Conservation (phyloP, 2,329 filamentous ascomycete genomes). For the Epichloe scottii region DNA sequence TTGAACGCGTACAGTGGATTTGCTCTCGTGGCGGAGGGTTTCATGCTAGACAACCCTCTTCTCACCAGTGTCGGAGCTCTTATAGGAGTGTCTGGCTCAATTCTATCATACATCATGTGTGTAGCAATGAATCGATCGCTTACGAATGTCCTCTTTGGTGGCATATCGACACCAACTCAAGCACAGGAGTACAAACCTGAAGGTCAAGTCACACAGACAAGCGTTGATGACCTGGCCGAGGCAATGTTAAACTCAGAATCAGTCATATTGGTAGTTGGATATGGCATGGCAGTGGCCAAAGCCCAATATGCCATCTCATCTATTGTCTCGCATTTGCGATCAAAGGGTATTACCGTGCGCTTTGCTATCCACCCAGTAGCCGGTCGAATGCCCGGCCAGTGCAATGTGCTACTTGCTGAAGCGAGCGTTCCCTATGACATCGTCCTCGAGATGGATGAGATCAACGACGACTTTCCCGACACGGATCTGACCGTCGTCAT, state of each 20-base stretch:
- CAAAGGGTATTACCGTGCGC: constrained; percentile 66
- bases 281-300: constrained; percentile 90
- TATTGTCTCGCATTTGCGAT: constrained; percentile 62
- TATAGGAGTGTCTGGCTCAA: constrained; percentile 80
- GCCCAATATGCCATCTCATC: constrained; percentile 84
- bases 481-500: constrained; percentile 83
- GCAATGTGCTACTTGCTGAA: constrained; percentile 81
- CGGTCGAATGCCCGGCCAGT: constrained; percentile 85
- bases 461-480: constrained; percentile 81
- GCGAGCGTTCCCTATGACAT: constrained; percentile 85
- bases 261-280: constrained; percentile 83
- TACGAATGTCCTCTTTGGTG: constrained; percentile 82
- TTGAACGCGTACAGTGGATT: constrained; percentile 87
- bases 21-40: constrained; percentile 76
- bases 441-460: constrained; percentile 90
- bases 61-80: constrained; percentile 76
- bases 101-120: constrained; percentile 78
- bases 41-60: constrained; percentile 82
- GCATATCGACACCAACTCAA: constrained; percentile 43
- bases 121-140: constrained; percentile 85
- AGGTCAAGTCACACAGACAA: constrained; percentile 66
- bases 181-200: constrained; percentile 60
- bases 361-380: constrained; percentile 88
- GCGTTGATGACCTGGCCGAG: constrained; percentile 69
- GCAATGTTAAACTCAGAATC: constrained; percentile 63